Percentiles rank a stretch among this genome's conserved stretches.
Conservation (phyloP, 164 flowering plant species). For the Magnolia changhungtana region DNA sequence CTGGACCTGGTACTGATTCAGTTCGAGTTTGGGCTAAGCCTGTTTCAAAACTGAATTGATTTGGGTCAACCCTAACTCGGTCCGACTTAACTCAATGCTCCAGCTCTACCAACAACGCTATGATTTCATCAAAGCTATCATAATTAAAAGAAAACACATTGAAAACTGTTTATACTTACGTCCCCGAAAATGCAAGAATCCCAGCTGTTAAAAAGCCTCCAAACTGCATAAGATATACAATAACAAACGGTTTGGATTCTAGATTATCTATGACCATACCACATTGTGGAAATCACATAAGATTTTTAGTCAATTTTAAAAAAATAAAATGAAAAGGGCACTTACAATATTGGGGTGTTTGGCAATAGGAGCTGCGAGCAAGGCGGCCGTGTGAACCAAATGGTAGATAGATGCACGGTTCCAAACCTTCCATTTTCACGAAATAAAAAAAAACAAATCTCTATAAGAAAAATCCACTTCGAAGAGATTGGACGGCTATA, state of each 20-base stretch:
- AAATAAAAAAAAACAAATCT: background rate
- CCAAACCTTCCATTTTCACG: constrained; percentile 59
- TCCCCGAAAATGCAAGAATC: constrained; percentile 82
- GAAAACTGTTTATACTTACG: constrained; percentile 49
- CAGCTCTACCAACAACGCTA: too few relatives aligned
- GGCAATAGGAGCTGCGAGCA: constrained; percentile 71
- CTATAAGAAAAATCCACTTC: background rate
- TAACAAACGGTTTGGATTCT: constrained; percentile 4
- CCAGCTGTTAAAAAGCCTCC: constrained; percentile 88
- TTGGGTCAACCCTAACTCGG: too few relatives aligned
- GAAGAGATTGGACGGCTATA: background rate
- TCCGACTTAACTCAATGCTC: too few relatives aligned
- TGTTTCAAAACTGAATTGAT: too few relatives aligned
- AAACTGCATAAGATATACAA: constrained; percentile 43
- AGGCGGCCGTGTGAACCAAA: constrained; percentile 88
- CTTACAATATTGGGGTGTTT: constrained; percentile 67
- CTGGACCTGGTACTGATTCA: too few relatives aligned
- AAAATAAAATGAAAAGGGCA: constrained; percentile 10
- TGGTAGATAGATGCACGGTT: constrained; percentile 86
- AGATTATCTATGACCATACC: background rate
- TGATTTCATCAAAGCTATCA: too few relatives aligned
- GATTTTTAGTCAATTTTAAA: background rate
- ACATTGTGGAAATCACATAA: too few relatives aligned
- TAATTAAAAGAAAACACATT: too few relatives aligned
- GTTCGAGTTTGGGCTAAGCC: too few relatives aligned